Evolutionary conservation across 345 rosid genomes (phyloP), one percentile per base, ranked within the genome.

Genomic region (Gossypium raimondii): DNA sequence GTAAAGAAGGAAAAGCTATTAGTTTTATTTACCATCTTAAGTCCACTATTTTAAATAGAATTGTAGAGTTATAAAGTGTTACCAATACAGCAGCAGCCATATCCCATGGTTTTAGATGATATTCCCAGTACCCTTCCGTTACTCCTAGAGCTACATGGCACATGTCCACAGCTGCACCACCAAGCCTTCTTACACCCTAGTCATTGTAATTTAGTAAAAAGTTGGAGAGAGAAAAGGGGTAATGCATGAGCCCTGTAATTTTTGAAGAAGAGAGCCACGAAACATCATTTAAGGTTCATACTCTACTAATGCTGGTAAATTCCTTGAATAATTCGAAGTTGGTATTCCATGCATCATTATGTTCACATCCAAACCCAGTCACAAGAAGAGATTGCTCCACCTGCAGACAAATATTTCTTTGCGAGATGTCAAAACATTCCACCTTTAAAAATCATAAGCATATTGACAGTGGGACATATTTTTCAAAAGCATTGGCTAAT

Each of bases 121-220:
- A 92, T 78, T 94, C 98, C 98, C 98, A 94, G 47, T 92, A 92
- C 2, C 90, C 92, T 84, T 92, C 98, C 0, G 84, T 97, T 58
- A 92, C 87, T 51, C 97, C 98, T 2, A 94, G 91, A 66, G 97
- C 97, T 4, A 94, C 97, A 74, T 94, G 98, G 78, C 98, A 92
- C 98, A 94, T 94, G 80, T 94, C 98, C 70, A 94, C 97, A 7
- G 98, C 93, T 60, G 98, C 98, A 84, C 97, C 98, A 43, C 98
- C 98, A 3, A 91, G 95, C 73, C 98, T 92, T 76, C 97, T 82
- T 47, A 94, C 98, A 69, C 97, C 98, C 97, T 91, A 69, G 66
- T 72, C 44, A 73, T 58, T 65, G 43, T 8, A 51, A 70, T 59
- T 66, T 24, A 72, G 65, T 67, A 67, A 63, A 63, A 60, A 59